phyloP scores from a whole-genome alignment of 805 yeast genomes.

The Wickerhamomyces bovis region DNA sequence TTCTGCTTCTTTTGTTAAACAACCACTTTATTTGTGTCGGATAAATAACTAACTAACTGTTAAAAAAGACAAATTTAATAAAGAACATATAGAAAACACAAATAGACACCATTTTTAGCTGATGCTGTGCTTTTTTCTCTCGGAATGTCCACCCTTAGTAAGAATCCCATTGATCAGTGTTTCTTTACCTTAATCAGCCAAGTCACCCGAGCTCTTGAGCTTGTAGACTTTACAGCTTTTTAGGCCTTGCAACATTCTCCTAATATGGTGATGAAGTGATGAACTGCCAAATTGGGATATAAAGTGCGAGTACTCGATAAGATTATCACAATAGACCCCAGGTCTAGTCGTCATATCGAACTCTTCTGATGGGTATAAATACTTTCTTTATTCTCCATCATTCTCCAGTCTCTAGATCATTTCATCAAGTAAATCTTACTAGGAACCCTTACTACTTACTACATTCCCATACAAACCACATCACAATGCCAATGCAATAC shows the following conservation, averaged over 20 bases:
- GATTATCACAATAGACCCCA: neutral
- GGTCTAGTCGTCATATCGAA: neutral
- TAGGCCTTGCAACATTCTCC: too few relatives aligned
- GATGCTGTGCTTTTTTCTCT: too few relatives aligned
- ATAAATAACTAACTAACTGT: too few relatives aligned
- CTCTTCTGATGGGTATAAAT: neutral
- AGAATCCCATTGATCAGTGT: too few relatives aligned
- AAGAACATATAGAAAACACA: too few relatives aligned
- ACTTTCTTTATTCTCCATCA: neutral
- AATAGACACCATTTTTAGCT: too few relatives aligned
- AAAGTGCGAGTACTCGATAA: neutral
- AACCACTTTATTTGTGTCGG: too few relatives aligned
- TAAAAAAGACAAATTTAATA: too few relatives aligned
- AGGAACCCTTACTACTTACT: neutral
- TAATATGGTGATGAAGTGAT: too few relatives aligned
- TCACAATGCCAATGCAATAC: conserved; percentile 33
- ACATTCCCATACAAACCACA: neutral
- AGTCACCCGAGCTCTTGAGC: neutral
- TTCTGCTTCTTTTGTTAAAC: too few relatives aligned
- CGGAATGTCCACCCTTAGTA: too few relatives aligned
- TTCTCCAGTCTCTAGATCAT: too few relatives aligned
- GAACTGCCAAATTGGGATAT: neutral
- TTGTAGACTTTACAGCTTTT: neutral
- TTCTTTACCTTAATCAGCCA: neutral
- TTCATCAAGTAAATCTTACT: neutral